A percentile compares a stretch with the other conserved stretches of the same genome.
phyloP scores from a whole-genome alignment of 2,329 filamentous ascomycete species.

The Beauveria asiatica region DNA sequence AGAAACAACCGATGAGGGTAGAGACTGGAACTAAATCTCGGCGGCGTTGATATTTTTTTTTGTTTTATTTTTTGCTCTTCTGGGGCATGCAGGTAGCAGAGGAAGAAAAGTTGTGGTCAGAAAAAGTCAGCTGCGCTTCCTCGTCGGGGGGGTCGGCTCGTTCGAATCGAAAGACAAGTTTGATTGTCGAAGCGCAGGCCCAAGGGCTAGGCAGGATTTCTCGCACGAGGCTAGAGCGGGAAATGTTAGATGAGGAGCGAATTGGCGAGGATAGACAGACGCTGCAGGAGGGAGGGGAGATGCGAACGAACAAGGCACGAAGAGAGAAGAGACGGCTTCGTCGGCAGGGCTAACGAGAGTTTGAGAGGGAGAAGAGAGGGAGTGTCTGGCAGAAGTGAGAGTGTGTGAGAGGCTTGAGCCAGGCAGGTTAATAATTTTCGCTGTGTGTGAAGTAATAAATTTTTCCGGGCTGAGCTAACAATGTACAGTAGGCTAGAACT shows the following conservation, averaged over 20 bases:
- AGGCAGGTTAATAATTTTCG: constrained; percentile 22
- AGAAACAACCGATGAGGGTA: not conserved
- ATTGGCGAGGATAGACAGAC: not conserved
- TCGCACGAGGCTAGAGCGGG: not conserved
- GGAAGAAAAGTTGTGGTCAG: constrained; percentile 3
- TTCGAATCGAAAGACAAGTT: constrained; percentile 1
- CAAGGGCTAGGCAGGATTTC: not conserved
- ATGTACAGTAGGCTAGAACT: not conserved
- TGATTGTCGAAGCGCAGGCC: constrained; percentile 4
- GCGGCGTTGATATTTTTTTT: not conserved
- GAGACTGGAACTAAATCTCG: not conserved
- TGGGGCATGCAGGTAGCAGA: not conserved
- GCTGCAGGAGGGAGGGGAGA: not conserved
- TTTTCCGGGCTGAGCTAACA: constrained; percentile 24
- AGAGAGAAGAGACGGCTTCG: not conserved
- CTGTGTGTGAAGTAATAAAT: constrained; percentile 35
- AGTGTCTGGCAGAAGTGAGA: not conserved
- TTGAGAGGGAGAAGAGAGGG: not conserved
- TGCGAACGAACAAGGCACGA: constrained; percentile 1
- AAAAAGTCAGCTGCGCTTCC: constrained; percentile 3
- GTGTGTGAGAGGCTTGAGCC: constrained; percentile 1
- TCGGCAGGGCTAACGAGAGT: constrained; percentile 3
- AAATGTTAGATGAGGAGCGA: not conserved
- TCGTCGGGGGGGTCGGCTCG: constrained; percentile 2
- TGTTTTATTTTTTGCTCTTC: not conserved